Evolutionary conservation across 805 yeast genomes (phyloP).

Genomic region (Kuraishia piskuri): DNA sequence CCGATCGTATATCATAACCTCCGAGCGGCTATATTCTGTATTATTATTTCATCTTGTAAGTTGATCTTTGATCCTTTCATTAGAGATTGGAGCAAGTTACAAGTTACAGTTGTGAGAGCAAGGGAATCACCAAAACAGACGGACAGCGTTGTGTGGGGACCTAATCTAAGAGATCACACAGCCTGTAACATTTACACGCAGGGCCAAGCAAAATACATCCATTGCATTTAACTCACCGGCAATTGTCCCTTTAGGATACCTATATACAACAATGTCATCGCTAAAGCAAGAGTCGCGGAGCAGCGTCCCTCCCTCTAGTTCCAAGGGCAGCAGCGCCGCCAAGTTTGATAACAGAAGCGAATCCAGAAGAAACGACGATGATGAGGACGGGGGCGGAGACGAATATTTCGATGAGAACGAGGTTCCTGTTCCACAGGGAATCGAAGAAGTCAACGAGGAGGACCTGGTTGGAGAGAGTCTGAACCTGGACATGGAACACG

Average conservation of each 20-base stretch:
- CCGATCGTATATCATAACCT: too few species aligned
- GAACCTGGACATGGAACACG: constrained; percentile 60
- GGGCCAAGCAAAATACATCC: too few species aligned
- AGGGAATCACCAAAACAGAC: neutral
- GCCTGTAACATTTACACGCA: too few species aligned
- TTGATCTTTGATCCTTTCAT: neutral
- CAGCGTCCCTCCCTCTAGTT: neutral
- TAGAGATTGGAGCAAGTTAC: neutral
- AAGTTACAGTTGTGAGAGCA: neutral
- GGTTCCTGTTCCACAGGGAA: constrained; percentile 24
- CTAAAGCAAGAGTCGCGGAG: neutral
- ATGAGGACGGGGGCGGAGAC: constrained; percentile 11
- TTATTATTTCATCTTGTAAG: neutral
- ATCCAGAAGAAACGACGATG: neutral
- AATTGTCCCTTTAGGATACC: neutral
- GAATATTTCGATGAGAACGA: constrained; percentile 20
- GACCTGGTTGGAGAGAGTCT: constrained; percentile 51
- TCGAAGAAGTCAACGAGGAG: constrained; percentile 24
- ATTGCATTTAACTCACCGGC: neutral
- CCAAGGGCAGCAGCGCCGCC: neutral
- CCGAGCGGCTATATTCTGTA: too few species aligned
- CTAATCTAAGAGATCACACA: too few species aligned
- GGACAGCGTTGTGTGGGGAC: too few species aligned
- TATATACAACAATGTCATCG: neutral
- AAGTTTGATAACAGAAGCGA: neutral